Conservation (phyloP, 148 eudicot genomes). For the Silene conica region DNA sequence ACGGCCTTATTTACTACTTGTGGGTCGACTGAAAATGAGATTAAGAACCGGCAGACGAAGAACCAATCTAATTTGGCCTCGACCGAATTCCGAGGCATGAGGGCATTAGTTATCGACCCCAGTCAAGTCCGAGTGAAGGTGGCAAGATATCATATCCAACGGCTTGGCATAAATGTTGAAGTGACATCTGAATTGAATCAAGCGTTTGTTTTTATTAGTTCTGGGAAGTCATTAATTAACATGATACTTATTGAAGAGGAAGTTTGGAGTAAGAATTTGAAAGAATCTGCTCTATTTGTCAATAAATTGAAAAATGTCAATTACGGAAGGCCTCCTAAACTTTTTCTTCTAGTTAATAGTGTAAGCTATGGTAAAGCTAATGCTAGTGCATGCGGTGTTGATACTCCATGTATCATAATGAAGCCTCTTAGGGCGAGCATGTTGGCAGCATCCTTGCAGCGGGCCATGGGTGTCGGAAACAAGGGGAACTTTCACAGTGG, state of each 20-base stretch:
- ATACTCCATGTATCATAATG: conserved; percentile 50
- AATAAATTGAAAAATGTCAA: conserved; percentile 31
- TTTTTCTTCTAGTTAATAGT: conserved; percentile 56
- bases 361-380: conserved; percentile 27
- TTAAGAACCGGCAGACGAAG: conserved; percentile 32
- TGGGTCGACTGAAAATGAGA: conserved; percentile 31
- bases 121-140: conserved; percentile 69
- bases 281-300: conserved; percentile 26
- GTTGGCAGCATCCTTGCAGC: conserved; percentile 81
- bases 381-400: conserved; percentile 24
- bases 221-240: conserved; percentile 30
- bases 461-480: conserved; percentile 69
- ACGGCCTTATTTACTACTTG: conserved; percentile 59
- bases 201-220: conserved; percentile 30
- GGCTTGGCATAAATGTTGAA: conserved; percentile 73
- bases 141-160: conserved; percentile 68
- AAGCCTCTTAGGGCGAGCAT: conserved; percentile 85
- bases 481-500: conserved; percentile 49
- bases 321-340: conserved; percentile 40
- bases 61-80: conserved; percentile 37
- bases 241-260: conserved; percentile 78
- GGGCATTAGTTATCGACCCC: conserved; percentile 67
- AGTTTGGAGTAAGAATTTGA: conserved; percentile 60
- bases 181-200: conserved; percentile 47
- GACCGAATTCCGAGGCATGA: conserved; percentile 63